Evolutionary conservation across 192 early-diverging fungal species (phyloP).

Genomic region (Coemansia sp.): DNA sequence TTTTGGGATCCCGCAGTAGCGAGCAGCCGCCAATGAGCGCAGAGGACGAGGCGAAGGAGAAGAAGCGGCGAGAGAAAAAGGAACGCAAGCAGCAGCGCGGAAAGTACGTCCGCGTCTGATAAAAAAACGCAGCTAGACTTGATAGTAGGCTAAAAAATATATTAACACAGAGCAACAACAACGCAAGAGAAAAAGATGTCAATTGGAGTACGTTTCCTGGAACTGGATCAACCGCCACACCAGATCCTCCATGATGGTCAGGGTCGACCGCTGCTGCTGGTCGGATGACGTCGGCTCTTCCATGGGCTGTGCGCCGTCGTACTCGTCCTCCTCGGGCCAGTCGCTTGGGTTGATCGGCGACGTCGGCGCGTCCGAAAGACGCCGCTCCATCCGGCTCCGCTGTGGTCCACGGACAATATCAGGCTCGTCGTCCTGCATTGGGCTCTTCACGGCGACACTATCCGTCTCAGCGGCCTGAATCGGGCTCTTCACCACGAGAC

Average conservation of each 20-base stretch:
- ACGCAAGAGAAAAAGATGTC: not conserved
- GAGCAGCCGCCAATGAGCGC: not conserved
- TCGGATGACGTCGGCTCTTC: not conserved
- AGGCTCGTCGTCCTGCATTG: not conserved
- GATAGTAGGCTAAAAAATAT: not conserved
- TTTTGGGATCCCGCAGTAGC: constrained; percentile 8
- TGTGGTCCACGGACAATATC: not conserved
- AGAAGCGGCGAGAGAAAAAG: constrained; percentile 48
- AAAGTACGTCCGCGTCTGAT: constrained; percentile 24
- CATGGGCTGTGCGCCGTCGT: not conserved
- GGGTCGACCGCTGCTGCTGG: constrained; percentile 18
- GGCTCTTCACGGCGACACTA: not conserved
- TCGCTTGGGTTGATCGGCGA: constrained; percentile 43
- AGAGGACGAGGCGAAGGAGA: constrained; percentile 22
- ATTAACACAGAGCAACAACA: not conserved
- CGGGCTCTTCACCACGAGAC: not conserved
- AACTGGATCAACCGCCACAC: constrained; percentile 50
- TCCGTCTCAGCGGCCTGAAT: not conserved
- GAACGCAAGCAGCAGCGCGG: constrained; percentile 51
- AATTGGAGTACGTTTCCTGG: constrained; percentile 47
- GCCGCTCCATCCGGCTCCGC: constrained; percentile 1
- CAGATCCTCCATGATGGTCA: constrained; percentile 47
- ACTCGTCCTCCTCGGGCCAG: constrained; percentile 42
- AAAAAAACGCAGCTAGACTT: not conserved
- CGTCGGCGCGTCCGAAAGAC: constrained; percentile 42